Evolutionary conservation across 768 basidiomycete species (phyloP).

Genomic region (Myochromella boudieri): DNA sequence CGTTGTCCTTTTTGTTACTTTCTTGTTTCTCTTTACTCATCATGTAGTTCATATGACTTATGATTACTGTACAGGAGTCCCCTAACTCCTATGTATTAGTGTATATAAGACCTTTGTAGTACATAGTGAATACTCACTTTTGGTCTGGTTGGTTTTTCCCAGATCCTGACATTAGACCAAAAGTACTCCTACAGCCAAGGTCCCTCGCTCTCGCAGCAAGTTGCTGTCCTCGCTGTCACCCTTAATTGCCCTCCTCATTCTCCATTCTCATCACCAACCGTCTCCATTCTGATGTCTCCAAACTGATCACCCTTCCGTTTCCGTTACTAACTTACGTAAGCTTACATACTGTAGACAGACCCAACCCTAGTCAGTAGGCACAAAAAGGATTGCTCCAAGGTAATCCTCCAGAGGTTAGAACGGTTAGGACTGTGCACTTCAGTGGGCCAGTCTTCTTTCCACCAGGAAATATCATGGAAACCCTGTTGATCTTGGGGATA

Average conservation of each 20-base stretch:
- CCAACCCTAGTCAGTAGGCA: conserved; percentile 3
- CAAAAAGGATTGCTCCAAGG: conserved; percentile 1
- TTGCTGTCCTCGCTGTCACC: too few relatives aligned
- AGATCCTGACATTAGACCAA: background rate
- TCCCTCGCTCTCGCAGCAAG: background rate
- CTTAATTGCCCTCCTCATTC: background rate
- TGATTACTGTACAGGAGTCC: too few relatives aligned
- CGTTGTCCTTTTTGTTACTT: too few relatives aligned
- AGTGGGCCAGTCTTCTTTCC: conserved; percentile 5
- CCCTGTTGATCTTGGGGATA: conserved; percentile 2
- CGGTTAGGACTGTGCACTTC: conserved; percentile 5
- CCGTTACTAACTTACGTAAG: background rate
- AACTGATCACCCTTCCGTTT: background rate
- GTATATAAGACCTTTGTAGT: too few relatives aligned
- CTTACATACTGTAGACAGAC: conserved; percentile 1
- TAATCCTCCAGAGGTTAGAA: conserved; percentile 2
- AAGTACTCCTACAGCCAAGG: background rate
- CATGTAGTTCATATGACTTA: too few relatives aligned
- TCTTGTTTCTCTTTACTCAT: too few relatives aligned
- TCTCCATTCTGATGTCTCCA: background rate
- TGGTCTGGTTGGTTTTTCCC: background rate
- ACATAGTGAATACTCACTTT: too few relatives aligned
- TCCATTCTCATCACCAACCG: background rate
- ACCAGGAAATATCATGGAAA: background rate
- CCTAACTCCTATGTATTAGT: too few relatives aligned